A percentile compares a stretch with the other conserved stretches of the same genome.
These are phyloP conservation scores for Rutidosis leptorrhynchoides DNA, from an alignment of 129 eudicot genomes.

Conservation along the genomic window DNA sequence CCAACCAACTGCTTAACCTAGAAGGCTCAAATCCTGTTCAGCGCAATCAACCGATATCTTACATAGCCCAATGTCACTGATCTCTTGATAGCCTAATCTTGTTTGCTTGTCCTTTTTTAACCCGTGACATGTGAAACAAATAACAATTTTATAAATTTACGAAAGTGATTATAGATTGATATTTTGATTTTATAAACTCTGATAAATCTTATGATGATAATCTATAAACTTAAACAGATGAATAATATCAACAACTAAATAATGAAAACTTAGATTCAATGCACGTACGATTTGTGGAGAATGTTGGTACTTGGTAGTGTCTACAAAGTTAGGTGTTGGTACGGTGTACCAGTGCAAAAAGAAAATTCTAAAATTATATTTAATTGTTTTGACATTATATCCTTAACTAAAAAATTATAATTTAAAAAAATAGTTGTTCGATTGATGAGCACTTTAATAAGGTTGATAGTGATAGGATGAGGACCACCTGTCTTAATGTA, in stretches of 20 bases:
- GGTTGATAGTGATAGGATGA: conserved; percentile 19
- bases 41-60: not conserved
- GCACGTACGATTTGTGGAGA: not conserved
- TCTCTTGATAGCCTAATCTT: not conserved
- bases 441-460: conserved; percentile 27
- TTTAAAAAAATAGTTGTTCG: conserved; percentile 11
- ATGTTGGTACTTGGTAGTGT: not conserved
- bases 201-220: too few relatives aligned
- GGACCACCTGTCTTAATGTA: conserved; percentile 17
- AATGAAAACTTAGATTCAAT: not conserved
- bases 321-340: not conserved
- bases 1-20: not conserved
- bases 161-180: too few relatives aligned
- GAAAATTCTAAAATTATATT: too few relatives aligned
- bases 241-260: too few relatives aligned
- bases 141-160: too few relatives aligned
- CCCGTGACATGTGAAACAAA: not conserved
- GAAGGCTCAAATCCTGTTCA: not conserved
- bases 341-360: too few relatives aligned
- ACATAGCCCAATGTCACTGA: not conserved
- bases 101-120: too few relatives aligned
- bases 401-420: not conserved
- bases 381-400: conserved; percentile 3
- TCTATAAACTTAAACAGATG: not conserved
- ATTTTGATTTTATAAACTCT: too few relatives aligned